Base-by-base conservation (phyloP, 163 green algal species). In the Smithsoniella earleae region DNA sequence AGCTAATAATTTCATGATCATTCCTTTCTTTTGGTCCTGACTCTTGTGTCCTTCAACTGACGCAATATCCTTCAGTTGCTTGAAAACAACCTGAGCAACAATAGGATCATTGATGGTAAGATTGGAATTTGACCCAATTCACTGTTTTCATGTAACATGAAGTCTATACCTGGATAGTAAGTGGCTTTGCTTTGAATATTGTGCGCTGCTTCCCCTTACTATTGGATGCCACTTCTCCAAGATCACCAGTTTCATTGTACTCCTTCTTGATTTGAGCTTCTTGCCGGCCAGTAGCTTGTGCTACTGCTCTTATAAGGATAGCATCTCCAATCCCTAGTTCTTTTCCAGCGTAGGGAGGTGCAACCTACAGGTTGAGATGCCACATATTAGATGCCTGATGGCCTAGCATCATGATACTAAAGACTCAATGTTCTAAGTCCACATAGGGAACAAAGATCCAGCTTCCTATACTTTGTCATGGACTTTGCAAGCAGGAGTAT, bases 291-390 rank as follows among this genome's bases (percentile, higher is more conserved):
- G 92, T 97, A 13, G 86, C 85, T 43, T 85, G 62, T 5, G 84
- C 84, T 46, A 96, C 65, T 3, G 89, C 84, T 85, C 92, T 79
- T 2, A 37, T 52, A 25, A 76, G 25, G n/a, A 76, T 96, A 31
- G 88, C 80, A 33, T 99, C 94, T 2, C 94, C 94, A 18, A 99
- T 89, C 45, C 93, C 93, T 46, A 99, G 87, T 86, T 99, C 94
- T 13, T 96, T 75, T n/a, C 91, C 94, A 44, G 85, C 82, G 80
- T 98, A 90, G 1, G 90, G 78, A 0, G 94, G 90, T 13, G 88
- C 92, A 0, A 69, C 58, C 58, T 69, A 31, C 20, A 13, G n/a
- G n/a, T n/a, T n/a, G n/a, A n/a, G n/a, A n/a, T n/a, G n/a, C n/a
- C n/a, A n/a, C n/a, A n/a, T n/a, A n/a, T n/a, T n/a, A n/a, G n/a